Evolutionary conservation across 2,329 filamentous ascomycete genomes (phyloP), one percentile per base, ranked within the genome.

Genomic region (Xylaria sp.): DNA sequence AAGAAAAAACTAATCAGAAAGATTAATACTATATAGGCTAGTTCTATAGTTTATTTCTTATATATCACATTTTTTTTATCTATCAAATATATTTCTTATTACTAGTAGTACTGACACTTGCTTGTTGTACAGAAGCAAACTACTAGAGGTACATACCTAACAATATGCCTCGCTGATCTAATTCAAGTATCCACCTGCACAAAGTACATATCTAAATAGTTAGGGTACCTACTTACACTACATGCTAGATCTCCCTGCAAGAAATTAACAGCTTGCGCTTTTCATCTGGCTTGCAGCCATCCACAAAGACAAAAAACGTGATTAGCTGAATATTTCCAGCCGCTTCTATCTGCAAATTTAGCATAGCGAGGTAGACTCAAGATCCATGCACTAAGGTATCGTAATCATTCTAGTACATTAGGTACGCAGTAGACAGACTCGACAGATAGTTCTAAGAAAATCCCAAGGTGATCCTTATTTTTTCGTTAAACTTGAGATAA

Each of bases 401-500:
- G 18, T 27, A 60, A 60, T 65, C 10, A 21, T 27, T 57, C 47
- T 44, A 35, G 21, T 47, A 25, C 5, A 53, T 27, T n/a, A n/a
- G n/a, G n/a, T n/a, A n/a, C n/a, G n/a, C n/a, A n/a, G n/a, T n/a
- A n/a, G n/a, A n/a, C n/a, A n/a, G n/a, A n/a, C n/a, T n/a, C 27
- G 35, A 18, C 5, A 18, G 23, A 23, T 13, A 21, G 51, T 37
- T 54, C 54, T 48, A 2, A 12, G 35, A 32, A 48, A 51, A 69
- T 65, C 51, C 53, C 37, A 57, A 37, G 61, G 48, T 54, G 63
- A 65, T 69, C 57, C 59, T 62, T 65, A 57, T 68, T 60, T 37
- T 25, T 32, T 60, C n/a, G 35, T 53, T 51, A 2, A 54, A 60
- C 59, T 44, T 65, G 69, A 73, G 72, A 75, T 71, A 62, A 55